Evolutionary conservation across 805 yeast genomes (phyloP).

Genomic region (Myxozyma sirexii): DNA sequence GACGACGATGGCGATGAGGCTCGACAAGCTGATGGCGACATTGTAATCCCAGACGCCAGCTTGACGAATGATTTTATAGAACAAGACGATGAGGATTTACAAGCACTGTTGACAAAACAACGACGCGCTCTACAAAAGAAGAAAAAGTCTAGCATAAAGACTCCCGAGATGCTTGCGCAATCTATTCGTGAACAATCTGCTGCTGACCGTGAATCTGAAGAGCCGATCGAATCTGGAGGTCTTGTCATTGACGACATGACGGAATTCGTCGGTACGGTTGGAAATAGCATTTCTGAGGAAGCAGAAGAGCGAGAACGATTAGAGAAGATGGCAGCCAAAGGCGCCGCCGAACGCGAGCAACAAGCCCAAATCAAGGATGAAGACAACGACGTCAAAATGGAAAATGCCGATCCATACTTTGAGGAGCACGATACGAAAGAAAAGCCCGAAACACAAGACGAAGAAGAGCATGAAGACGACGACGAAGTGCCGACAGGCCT

Average conservation of each 20-base stretch:
- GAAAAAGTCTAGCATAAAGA: constrained; percentile 14
- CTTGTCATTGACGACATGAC: constrained; percentile 50
- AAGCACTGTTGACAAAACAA: constrained; percentile 39
- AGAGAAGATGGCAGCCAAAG: constrained; percentile 9
- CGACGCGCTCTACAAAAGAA: constrained; percentile 42
- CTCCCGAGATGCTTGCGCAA: constrained; percentile 40
- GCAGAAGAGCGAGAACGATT: constrained; percentile 21
- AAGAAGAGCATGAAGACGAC: constrained; percentile 15
- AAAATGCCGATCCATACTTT: constrained; percentile 20
- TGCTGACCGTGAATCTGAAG: constrained; percentile 31
- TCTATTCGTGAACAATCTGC: constrained; percentile 37
- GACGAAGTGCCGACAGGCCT: constrained; percentile 26
- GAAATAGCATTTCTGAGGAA: constrained; percentile 22
- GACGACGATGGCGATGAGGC: constrained; percentile 39
- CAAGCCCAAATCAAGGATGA: constrained; percentile 2
- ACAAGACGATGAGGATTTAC: constrained; percentile 46
- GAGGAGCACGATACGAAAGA: constrained; percentile 17
- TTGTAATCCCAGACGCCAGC: constrained; percentile 38
- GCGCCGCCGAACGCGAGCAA: neutral
- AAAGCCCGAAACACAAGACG: constrained; percentile 18
- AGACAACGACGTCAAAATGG: constrained; percentile 12
- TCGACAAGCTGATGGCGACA: neutral
- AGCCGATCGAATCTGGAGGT: constrained; percentile 30
- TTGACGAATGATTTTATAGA: constrained; percentile 36
- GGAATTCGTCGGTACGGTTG: constrained; percentile 39